Base-by-base conservation (phyloP, 306 rosid genomes). In the Arachis hypogaea region DNA sequence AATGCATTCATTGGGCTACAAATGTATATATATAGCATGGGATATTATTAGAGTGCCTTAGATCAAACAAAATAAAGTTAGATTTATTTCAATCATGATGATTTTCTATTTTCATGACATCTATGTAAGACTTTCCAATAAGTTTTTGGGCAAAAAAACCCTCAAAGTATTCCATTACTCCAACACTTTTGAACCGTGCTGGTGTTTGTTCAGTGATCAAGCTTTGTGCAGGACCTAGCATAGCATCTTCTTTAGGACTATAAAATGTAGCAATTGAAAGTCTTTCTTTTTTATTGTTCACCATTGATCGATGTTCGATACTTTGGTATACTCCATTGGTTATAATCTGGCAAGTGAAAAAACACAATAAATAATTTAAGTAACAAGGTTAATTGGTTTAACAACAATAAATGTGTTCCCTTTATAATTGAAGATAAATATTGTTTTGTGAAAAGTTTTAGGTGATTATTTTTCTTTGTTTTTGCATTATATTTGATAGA, bases 181-280 rank as follows among this genome's bases (percentile, higher is more conserved):
- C 67, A 2, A 78, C 51, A 41, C 72, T 74, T 65, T 68, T 82
- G 78, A 74, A 78, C n/a, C 11, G 40, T 44, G 81, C 18, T 44
- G 86, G 83, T 18, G 78, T 64, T 74, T 71, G 59, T 2, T 75
- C 51, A 44, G 63, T 70, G 42, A 82, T 41, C 73, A 82, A 67
- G 54, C 81, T 82, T 11, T 61, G 7, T 2, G 83, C 46, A 42
- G 83, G 86, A 65, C 81, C 78, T 46, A 78, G 11, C 55, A 64
- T 75, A n/a, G 58, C 33, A 30, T 74, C 72, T 29, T 33, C 4
- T 18, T 22, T 60, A 7, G 86, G 83, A 18, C 4, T 38, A 18
- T 16, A 66, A 63, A 82, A 82, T 43, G 83, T 82, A 4, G 86
- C 86, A 55, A 82, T 11, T 8, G 83, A 82, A 4, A 82, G 16